These are phyloP conservation scores for Ogataea hybrid DNA, from an alignment of 1,139 yeast genomes.

Conservation along the genomic window DNA sequence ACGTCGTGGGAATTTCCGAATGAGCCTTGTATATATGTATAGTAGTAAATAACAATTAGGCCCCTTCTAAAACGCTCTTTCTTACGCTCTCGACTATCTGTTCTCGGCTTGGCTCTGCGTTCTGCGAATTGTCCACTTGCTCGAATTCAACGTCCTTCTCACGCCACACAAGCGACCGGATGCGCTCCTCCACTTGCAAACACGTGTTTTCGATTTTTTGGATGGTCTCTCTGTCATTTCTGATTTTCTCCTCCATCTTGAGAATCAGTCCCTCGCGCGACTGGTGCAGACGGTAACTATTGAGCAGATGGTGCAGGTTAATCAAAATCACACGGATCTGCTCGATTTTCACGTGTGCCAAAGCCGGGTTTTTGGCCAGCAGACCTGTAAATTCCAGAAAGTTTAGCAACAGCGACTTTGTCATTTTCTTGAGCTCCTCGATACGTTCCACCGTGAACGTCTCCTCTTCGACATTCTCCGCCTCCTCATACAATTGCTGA, in stretches of 20 bases:
- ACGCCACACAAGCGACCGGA: slow-evolving; percentile 30
- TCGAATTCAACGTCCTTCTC: slow-evolving; percentile 3
- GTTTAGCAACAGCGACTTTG: slow-evolving; percentile 54
- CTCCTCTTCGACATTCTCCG: slow-evolving; percentile 38
- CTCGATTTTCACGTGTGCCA: slow-evolving; percentile 46
- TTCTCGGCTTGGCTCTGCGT: not conserved
- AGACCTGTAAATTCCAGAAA: slow-evolving; percentile 52
- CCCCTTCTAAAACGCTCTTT: not conserved
- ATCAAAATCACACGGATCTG: slow-evolving; percentile 49
- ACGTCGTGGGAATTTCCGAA: not conserved
- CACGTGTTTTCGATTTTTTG: slow-evolving; percentile 40
- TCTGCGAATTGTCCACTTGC: not conserved
- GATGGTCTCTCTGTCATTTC: slow-evolving; percentile 42
- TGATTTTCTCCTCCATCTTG: slow-evolving; percentile 47
- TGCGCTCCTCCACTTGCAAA: slow-evolving; percentile 36
- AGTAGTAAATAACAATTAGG: not conserved
- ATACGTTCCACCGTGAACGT: slow-evolving; percentile 46
- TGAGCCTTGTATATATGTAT: not conserved
- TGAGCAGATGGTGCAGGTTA: slow-evolving; percentile 54
- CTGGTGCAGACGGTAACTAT: slow-evolving; percentile 58
- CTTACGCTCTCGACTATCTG: slow-evolving; percentile 8
- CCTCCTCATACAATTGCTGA: slow-evolving; percentile 43
- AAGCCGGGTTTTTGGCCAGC: slow-evolving; percentile 48
- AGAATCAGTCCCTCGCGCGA: slow-evolving; percentile 57
- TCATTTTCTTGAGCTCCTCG: slow-evolving; percentile 50